Evolutionary conservation across 2,329 filamentous ascomycete genomes (phyloP).

Genomic region (Dactylellina drechsleri): DNA sequence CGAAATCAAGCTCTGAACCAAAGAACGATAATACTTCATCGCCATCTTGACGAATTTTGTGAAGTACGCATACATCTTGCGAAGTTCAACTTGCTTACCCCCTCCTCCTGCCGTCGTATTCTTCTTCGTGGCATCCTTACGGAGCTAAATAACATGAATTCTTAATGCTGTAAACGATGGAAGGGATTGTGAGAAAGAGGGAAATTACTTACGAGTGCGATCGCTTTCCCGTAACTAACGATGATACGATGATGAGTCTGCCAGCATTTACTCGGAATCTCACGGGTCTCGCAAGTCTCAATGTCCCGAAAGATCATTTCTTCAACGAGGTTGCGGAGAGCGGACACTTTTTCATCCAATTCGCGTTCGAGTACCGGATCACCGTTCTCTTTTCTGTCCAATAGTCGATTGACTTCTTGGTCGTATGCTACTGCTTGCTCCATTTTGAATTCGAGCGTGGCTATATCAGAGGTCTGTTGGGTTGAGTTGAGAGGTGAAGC

Average conservation of each 20-base stretch:
- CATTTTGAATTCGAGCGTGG: conserved; percentile 21
- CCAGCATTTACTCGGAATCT: conserved; percentile 38
- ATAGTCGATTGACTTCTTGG: conserved; percentile 29
- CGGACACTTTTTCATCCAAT: conserved; percentile 29
- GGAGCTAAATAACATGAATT: not conserved
- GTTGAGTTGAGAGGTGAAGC: too few relatives aligned
- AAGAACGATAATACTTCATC: conserved; percentile 77
- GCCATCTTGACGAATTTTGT: conserved; percentile 85
- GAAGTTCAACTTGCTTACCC: conserved; percentile 71
- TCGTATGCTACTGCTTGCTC: conserved; percentile 28
- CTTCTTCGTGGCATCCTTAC: conserved; percentile 6
- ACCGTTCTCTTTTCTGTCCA: conserved; percentile 21
- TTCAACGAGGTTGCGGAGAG: conserved; percentile 28
- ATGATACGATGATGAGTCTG: conserved; percentile 39
- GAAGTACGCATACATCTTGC: conserved; percentile 84
- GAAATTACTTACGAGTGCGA: conserved; percentile 13
- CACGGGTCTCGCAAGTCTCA: conserved; percentile 21
- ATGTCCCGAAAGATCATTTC: conserved; percentile 35
- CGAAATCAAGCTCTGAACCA: conserved; percentile 60
- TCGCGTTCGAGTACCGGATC: conserved; percentile 36
- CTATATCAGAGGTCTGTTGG: not conserved
- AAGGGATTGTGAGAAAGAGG: not conserved
- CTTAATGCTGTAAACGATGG: not conserved
- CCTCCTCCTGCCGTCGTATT: conserved; percentile 52
- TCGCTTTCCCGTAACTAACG: conserved; percentile 31